A percentile compares a stretch with the other conserved stretches of the same genome.
Evolutionary conservation across 148 eudicot genomes (phyloP).

Genomic region (Chenopodium suecicum): DNA sequence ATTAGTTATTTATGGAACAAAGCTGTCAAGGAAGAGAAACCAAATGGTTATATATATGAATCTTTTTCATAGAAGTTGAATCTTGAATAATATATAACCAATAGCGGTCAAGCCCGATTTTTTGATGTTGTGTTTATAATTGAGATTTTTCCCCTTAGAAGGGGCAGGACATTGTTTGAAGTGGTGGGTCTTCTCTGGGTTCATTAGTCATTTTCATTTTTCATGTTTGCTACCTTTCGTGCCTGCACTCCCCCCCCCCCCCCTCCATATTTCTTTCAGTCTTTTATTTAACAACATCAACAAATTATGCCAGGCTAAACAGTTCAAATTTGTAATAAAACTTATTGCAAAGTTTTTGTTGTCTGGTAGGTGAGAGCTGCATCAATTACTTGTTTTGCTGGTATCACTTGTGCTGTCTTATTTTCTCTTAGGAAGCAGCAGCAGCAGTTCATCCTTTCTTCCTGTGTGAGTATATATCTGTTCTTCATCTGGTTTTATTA

Average conservation of each 20-base stretch:
- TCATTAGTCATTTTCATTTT: not conserved
- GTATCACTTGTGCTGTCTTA: constrained; percentile 79
- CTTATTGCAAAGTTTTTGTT: constrained; percentile 5
- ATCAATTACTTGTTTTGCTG: constrained; percentile 89
- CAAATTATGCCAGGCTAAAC: constrained; percentile 1
- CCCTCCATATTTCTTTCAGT: not conserved
- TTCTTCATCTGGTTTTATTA: not conserved
- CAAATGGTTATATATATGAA: not conserved
- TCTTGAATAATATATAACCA: not conserved
- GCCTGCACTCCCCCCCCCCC: not conserved
- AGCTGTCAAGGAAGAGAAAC: not conserved
- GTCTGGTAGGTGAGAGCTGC: constrained; percentile 85
- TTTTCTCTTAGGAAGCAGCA: constrained; percentile 58
- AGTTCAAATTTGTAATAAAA: not conserved
- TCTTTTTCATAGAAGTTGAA: not conserved
- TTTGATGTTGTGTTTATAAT: not conserved
- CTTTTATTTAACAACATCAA: not conserved
- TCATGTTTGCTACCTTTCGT: not conserved
- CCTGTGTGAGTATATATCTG: constrained; percentile 56
- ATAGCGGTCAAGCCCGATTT: not conserved
- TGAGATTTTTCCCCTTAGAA: not conserved
- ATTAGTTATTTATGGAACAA: not conserved
- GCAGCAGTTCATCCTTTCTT: constrained; percentile 58
- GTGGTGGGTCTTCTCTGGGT: not conserved
- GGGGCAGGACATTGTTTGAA: not conserved